Base-by-base conservation (phyloP, 148 eudicot species). In the Amaranthus hypochondriacus region DNA sequence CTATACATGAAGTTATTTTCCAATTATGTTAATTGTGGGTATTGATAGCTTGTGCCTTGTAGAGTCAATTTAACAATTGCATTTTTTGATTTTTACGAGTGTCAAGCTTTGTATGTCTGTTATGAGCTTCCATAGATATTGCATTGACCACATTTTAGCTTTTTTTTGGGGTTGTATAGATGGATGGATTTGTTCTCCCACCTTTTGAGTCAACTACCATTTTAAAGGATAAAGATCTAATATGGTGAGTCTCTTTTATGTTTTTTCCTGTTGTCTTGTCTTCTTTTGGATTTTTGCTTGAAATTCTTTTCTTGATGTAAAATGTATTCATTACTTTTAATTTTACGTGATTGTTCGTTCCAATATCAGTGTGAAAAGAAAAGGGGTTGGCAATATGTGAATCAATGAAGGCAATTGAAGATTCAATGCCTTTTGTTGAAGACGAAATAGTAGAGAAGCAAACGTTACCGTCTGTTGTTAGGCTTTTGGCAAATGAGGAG, bases 161-260 rank as follows among this genome's bases (percentile, higher is more conserved):
- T 76, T 52, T 78, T 80, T 28, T 28, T 28, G 0, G 39, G 39
- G 39, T 28, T 28, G 39, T 28, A 87, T 89, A 95, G 97, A 86
- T 89, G 90, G 92, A 90, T 71, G 96, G 87, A 77, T 95, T 85
- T 85, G 90, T 86, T 73, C 81, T 95, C 79, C 99, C 99, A 62
- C 87, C 87, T 6, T 92, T 86, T 79, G 92, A 89, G 83, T 86
- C 94, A 5, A 87, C 87, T 70, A 12, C 73, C 67, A 84, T 95
- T 72, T 80, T 95, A 73, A 89, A 87, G 79, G 97, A 92, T 72
- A 85, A 86, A 62, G 99, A 95, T 82, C 75, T 86, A 46, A 84
- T 95, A 82, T 61, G 92, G 99, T 95, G 43, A 49, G 88, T 80
- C 69, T 59, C n/a, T 48, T 69, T 8, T 8, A 53, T 70, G 13